A percentile compares a stretch with the other conserved stretches of the same genome.
Evolutionary conservation across 108 stramenopile genomes (phyloP).

Genomic region (Cyclotella sp.): DNA sequence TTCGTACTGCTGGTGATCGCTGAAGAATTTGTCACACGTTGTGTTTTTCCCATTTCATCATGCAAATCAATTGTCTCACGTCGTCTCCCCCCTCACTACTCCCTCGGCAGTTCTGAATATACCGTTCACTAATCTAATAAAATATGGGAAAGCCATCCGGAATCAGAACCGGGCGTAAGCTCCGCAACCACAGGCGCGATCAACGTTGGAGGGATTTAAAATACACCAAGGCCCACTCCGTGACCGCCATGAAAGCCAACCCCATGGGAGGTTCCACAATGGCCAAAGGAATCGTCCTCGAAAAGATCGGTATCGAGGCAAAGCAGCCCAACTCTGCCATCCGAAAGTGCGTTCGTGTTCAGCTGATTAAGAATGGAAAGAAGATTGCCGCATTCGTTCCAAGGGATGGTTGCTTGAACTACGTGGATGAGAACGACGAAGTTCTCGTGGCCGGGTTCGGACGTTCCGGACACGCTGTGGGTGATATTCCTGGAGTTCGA

Average conservation of each 20-base stretch:
- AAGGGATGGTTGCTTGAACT: constrained; percentile 99
- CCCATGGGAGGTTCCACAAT: constrained; percentile 99
- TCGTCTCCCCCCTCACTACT: not conserved
- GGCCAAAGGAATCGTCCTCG: constrained; percentile 99
- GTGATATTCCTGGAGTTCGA: constrained; percentile 99
- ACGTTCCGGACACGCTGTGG: constrained; percentile 99
- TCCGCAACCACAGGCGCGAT: constrained; percentile 96
- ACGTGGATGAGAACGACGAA: constrained; percentile 99
- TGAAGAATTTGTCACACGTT: too few relatives aligned
- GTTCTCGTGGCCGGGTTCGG: constrained; percentile 99
- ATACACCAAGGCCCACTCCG: constrained; percentile 99
- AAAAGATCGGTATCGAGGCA: constrained; percentile 99
- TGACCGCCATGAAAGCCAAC: constrained; percentile 99
- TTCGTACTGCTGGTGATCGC: too few relatives aligned
- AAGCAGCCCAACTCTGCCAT: constrained; percentile 99
- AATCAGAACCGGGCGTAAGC: constrained; percentile 99
- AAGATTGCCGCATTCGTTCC: constrained; percentile 99
- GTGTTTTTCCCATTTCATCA: too few relatives aligned
- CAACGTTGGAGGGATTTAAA: constrained; percentile 95
- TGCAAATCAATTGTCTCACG: not conserved
- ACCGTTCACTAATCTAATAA: not conserved
- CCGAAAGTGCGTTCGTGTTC: constrained; percentile 99
- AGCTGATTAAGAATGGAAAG: constrained; percentile 99
- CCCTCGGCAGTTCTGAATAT: not conserved
- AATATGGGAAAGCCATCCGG: constrained; percentile 98